These are phyloP conservation scores for Saturnispora galanensis DNA, from an alignment of 805 yeast genomes.

Conservation along the genomic window DNA sequence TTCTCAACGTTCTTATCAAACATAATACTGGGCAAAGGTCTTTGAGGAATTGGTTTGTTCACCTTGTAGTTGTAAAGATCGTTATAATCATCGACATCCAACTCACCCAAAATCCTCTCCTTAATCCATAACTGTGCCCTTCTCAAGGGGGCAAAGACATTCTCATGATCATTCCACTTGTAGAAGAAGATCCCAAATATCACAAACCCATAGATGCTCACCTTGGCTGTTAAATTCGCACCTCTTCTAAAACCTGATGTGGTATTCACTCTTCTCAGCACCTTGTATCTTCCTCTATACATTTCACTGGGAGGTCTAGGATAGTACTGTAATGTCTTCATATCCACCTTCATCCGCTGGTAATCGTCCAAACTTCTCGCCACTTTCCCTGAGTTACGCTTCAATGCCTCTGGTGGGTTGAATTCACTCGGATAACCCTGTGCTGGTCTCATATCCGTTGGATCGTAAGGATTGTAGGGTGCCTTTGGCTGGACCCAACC, in stretches of 20 bases:
- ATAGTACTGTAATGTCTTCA: slow-evolving; percentile 62
- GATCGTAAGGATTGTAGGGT: slow-evolving; percentile 81
- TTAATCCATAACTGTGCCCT: slow-evolving; percentile 49
- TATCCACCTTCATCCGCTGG: slow-evolving; percentile 59
- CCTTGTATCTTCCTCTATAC: slow-evolving; percentile 74
- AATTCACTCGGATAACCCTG: slow-evolving; percentile 83
- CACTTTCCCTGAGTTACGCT: slow-evolving; percentile 33
- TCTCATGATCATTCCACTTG: slow-evolving; percentile 77
- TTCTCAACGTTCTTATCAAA: slow-evolving; percentile 31
- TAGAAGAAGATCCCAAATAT: slow-evolving; percentile 61
- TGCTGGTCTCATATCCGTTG: slow-evolving; percentile 65
- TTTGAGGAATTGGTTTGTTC: slow-evolving; percentile 31
- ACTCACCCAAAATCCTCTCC: slow-evolving; percentile 41
- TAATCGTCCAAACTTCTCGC: slow-evolving; percentile 62
- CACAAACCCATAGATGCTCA: slow-evolving; percentile 39
- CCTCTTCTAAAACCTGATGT: slow-evolving; percentile 49
- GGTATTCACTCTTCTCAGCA: slow-evolving; percentile 48
- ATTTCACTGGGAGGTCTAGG: slow-evolving; percentile 68
- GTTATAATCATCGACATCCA: slow-evolving; percentile 49
- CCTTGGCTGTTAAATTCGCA: slow-evolving; percentile 44
- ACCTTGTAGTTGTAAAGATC: slow-evolving; percentile 43
- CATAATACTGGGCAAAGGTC: slow-evolving; percentile 28
- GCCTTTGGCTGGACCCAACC: slow-evolving; percentile 79
- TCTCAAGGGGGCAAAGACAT: slow-evolving; percentile 61
- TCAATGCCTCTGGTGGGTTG: slow-evolving; percentile 52